Evolutionary conservation across 495 filamentous ascomycete genomes (phyloP), one percentile per base, ranked within the genome.

Genomic region (Lichenothelia convexa): DNA sequence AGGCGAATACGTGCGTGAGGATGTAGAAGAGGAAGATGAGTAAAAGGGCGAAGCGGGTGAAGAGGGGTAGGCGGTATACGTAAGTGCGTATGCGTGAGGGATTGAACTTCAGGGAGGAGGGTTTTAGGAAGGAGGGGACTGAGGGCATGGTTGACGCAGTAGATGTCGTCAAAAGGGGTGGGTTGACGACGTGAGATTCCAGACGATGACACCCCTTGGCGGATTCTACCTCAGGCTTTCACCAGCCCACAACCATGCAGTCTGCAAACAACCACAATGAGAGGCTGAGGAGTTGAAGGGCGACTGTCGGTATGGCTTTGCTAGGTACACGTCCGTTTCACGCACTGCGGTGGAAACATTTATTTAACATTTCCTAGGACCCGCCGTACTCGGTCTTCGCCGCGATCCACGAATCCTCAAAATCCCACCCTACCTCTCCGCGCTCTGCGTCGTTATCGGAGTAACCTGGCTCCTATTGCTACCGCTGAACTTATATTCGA

Each of bases 381-480:
- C 51, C 13, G 44, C 48, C 13, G 32, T 61, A 23, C 47, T 61
- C 30, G 47, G 46, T 41, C 56, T 83, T 39, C 68, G 75, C 48
- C 67, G 67, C 58, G 73, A 83, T 50, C 68, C 74, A 38, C 64
- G 73, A 37, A 55, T 85, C 31, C 70, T 80, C 39, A 75, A 75
- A 57, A 54, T 82, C 22, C 77, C 83, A 32, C 79, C 80, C 6
- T 82, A 79, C 62, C 57, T 95, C 7, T 95, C 89, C 15, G 64
- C 82, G 31, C 55, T 92, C n/a, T 93, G 78, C 56, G 73, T 94
- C 44, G 35, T 92, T 22, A 69, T 93, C 50, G 89, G 89, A 34
- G 71, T 91, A n/a, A 68, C 69, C 45, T 95, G 85, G 85, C 73
- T 97, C 11, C 71, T 93, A 23, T 66, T 94, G 16, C 74, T 97